Evolutionary conservation across 163 green algal species (phyloP).

Genomic region (Scenedesmus sp.): DNA sequence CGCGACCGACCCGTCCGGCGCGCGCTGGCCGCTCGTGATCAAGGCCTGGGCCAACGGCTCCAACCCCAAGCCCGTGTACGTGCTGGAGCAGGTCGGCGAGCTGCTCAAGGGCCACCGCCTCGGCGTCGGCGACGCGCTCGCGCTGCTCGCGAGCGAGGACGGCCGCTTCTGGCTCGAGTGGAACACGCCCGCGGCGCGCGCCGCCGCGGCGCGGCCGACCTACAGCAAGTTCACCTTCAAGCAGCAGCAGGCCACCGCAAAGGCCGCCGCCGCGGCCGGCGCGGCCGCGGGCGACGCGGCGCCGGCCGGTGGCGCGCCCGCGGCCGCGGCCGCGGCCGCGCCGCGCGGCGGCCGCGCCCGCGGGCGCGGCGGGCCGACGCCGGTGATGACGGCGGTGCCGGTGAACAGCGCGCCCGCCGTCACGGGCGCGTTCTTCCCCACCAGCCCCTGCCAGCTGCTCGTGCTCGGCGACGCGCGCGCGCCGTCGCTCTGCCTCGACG

Average conservation of each 20-base stretch:
- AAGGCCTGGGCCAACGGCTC: conserved; percentile 75
- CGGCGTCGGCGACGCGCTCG: conserved; percentile 68
- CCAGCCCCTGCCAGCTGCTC: conserved; percentile 42
- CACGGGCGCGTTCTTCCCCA: conserved; percentile 27
- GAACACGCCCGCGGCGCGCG: conserved; percentile 29
- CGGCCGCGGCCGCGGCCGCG: not conserved
- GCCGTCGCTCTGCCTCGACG: conserved; percentile 8
- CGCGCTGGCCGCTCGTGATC: conserved; percentile 72
- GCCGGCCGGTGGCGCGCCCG: not conserved
- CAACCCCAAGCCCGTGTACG: conserved; percentile 82
- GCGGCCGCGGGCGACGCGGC: not conserved
- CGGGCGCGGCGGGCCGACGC: not conserved
- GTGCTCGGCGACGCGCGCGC: conserved; percentile 9
- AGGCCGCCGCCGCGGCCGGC: not conserved
- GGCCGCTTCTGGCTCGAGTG: conserved; percentile 41
- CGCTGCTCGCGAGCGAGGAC: conserved; percentile 52
- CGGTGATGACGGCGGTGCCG: conserved; percentile 32
- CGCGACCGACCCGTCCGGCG: conserved; percentile 55
- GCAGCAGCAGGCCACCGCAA: not conserved
- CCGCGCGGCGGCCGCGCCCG: no score
- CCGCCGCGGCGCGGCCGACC: conserved; percentile 43
- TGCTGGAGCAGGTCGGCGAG: conserved; percentile 75
- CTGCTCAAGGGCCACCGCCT: conserved; percentile 64
- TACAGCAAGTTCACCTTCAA: conserved; percentile 26
- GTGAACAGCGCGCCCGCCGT: conserved; percentile 1